phyloP scores from a whole-genome alignment of 2,329 filamentous ascomycete species.

The Colletotrichum sansevieriae region DNA sequence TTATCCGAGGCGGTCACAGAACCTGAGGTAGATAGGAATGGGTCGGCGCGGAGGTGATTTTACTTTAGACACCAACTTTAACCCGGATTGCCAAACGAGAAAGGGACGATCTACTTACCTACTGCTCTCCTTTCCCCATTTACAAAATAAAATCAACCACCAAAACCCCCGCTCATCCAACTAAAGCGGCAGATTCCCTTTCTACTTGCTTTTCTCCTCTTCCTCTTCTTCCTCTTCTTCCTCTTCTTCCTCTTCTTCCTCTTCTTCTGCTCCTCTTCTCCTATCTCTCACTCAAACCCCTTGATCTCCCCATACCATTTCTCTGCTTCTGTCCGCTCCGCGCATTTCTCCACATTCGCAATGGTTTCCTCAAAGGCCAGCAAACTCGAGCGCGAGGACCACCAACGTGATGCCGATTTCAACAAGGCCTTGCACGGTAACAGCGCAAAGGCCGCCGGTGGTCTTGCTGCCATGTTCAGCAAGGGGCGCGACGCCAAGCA shows the following conservation, averaged over 20 bases:
- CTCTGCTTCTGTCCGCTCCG: neutral
- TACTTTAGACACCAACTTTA: conserved; percentile 6
- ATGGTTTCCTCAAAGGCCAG: conserved; percentile 58
- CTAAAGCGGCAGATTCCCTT: neutral
- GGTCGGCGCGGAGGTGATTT: conserved; percentile 10
- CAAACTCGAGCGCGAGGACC: conserved; percentile 83
- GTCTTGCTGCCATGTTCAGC: conserved; percentile 83
- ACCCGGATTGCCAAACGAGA: neutral
- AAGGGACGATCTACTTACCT: conserved; percentile 16
- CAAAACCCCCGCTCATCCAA: conserved; percentile 8
- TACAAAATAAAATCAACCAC: neutral
- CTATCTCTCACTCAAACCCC: neutral
- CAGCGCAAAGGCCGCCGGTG: conserved; percentile 77
- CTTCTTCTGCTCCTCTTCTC: neutral
- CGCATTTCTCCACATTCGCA: conserved; percentile 49
- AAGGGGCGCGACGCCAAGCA: conserved; percentile 81
- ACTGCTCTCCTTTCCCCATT: conserved; percentile 21
- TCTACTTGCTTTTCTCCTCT: neutral
- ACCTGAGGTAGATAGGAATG: neutral
- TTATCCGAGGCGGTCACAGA: too few species aligned
- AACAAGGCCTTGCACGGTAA: conserved; percentile 87
- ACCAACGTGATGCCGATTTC: conserved; percentile 88
- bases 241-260: neutral
- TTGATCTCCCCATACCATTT: neutral
- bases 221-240: conserved; percentile 2